These are phyloP conservation scores for Penicillium digitatum DNA, from an alignment of 2,329 filamentous ascomycete species.

Conservation along the genomic window DNA sequence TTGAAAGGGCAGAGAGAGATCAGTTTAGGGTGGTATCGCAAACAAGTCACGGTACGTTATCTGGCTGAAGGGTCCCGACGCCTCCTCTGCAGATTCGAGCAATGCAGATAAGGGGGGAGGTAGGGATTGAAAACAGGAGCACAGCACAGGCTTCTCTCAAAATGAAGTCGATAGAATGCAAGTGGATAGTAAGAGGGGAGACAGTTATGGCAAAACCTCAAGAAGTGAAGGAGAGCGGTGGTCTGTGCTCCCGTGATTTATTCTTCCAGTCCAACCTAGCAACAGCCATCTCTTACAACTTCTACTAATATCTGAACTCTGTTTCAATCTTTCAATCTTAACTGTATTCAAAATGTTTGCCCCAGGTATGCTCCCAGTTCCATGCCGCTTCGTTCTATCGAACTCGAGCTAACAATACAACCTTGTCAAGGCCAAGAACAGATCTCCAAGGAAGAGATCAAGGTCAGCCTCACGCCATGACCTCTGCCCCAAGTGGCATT, in stretches of 20 bases:
- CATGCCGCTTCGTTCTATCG: background rate
- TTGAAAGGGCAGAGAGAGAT: background rate
- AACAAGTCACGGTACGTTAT: constrained; percentile 14
- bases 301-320: background rate
- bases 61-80: constrained; percentile 1
- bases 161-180: background rate
- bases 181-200: constrained; percentile 4
- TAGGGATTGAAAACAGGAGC: background rate
- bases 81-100: background rate
- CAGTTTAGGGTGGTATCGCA: background rate
- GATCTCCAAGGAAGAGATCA: constrained; percentile 46
- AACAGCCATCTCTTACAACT: constrained; percentile 8
- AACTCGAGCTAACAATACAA: background rate
- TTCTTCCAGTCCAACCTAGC: constrained; percentile 13
- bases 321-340: background rate
- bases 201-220: constrained; percentile 12
- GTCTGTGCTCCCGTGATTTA: constrained; percentile 29
- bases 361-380: constrained; percentile 24
- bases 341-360: constrained; percentile 31
- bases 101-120: background rate
- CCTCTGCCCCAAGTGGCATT: background rate
- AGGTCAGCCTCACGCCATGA: constrained; percentile 28
- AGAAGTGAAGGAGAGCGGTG: constrained; percentile 19
- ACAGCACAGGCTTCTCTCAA: background rate
- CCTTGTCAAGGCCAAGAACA: constrained; percentile 39